These are phyloP conservation scores for Gnetum montanum DNA, from an alignment of 75 land plant genomes.

Conservation along the genomic window DNA sequence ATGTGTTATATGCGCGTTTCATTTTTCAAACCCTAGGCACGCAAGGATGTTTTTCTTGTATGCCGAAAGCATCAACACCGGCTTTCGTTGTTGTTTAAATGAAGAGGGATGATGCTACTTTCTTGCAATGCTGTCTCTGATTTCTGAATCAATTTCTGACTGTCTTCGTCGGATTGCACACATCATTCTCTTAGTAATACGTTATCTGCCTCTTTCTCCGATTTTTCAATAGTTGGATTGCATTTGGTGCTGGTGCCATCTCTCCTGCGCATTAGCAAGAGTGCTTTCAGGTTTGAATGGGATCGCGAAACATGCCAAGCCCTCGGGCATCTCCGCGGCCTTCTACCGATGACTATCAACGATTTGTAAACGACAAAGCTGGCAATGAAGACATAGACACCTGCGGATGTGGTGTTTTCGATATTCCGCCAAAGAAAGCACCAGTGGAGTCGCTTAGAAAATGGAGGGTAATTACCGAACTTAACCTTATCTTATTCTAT, in stretches of 20 bases:
- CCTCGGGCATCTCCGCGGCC: neutral
- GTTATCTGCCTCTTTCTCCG: no score
- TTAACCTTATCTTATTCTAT: neutral
- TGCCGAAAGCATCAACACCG: no score
- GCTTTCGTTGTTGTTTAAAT: no score
- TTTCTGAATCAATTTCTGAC: no score
- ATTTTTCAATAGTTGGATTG: neutral
- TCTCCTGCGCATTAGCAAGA: neutral
- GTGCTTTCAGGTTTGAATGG: neutral
- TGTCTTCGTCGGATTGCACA: no score
- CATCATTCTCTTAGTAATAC: no score
- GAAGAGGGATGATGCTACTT: no score
- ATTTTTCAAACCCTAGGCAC: no score
- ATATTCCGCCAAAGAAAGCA: conserved; percentile 4
- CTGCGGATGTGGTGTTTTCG: conserved; percentile 1
- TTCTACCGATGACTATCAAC: neutral
- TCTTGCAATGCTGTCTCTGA: no score
- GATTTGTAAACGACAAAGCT: neutral
- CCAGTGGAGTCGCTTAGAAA: neutral
- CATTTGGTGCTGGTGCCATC: neutral
- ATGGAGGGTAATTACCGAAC: conserved; percentile 8
- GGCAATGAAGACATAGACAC: neutral
- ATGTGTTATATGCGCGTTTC: no score
- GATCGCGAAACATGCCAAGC: neutral
- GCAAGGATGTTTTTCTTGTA: no score